Base-by-base conservation (phyloP, 345 rosid species). In the Mercurialis annua region DNA sequence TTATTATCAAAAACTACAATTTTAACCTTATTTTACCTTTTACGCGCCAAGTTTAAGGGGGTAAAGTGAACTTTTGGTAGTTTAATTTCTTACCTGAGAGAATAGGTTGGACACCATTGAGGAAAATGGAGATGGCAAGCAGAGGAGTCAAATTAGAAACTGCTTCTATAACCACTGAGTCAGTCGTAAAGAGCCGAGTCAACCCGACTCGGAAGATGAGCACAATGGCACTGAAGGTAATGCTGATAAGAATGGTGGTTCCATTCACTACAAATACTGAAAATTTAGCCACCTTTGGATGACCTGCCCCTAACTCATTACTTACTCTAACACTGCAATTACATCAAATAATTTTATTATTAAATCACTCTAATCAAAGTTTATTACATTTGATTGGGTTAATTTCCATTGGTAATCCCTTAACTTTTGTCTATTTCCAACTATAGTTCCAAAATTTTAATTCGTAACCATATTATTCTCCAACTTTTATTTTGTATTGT, bases 91-190 rank as follows among this genome's bases (percentile, higher is more conserved):
- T 30, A 87, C 98, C 98, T 67, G 98, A 92, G 78, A 94, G 95
- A 14, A 94, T 89, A 20, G 99, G 99, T 56, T 94, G 99, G 66
- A 94, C 84, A 29, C 97, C 96, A 53, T 94, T 94, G 47, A 94
- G 73, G 76, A 94, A 81, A 57, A 91, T 79, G 31, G 99, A 94
- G 71, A 89, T 77, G 68, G 97, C 92, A 26, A 90, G 96, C 6
- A 94, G 76, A 3, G 97, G 95, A 64, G 84, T 89, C 68, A 94
- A 73, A 50, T 71, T 53, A 17, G 86, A 79, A 59, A 87, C 96
- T 3, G 91, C 96, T 0, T 71, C 78, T 51, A 89, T 87, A 52
- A 94, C 92, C 49, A 78, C 83, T 10, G 71, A 4, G 42, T 94
- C 97, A 14, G 57, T 76, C 0, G 97, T 85, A 72, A 94, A 94